Percentiles rank a stretch among this genome's conserved stretches.
Evolutionary conservation across 75 land plant species (phyloP).

Genomic region (Pinus taeda): DNA sequence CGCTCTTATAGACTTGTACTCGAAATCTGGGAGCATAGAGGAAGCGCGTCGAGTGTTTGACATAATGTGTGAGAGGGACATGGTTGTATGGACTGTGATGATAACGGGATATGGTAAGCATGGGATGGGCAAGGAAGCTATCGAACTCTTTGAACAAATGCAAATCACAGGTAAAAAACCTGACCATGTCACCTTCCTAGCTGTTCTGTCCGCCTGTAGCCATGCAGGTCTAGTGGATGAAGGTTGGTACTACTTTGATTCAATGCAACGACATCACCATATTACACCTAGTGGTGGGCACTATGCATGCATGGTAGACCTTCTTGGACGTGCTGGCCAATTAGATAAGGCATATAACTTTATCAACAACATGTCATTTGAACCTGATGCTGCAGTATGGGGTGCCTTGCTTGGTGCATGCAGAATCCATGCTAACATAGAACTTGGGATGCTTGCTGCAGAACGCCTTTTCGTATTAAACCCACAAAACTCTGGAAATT

Average conservation of each 20-base stretch:
- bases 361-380: slow-evolving; percentile 16
- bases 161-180: not conserved
- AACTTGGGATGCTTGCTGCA: slow-evolving; percentile 6
- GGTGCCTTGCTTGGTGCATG: slow-evolving; percentile 19
- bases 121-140: slow-evolving; percentile 10
- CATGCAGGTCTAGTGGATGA: slow-evolving; percentile 23
- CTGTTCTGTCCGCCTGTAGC: slow-evolving; percentile 21
- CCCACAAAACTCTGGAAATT: slow-evolving; percentile 48
- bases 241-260: slow-evolving; percentile 6
- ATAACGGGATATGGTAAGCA: slow-evolving; percentile 18
- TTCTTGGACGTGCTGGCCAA: slow-evolving; percentile 17
- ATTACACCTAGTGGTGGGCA: slow-evolving; percentile 16
- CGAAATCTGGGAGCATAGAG: slow-evolving; percentile 18
- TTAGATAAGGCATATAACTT: slow-evolving; percentile 13
- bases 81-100: slow-evolving; percentile 21
- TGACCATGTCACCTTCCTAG: slow-evolving; percentile 11
- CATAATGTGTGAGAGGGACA: slow-evolving; percentile 6
- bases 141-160: slow-evolving; percentile 17
- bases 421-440: slow-evolving; percentile 9
- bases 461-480: not conserved
- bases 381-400: slow-evolving; percentile 12
- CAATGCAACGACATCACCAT: slow-evolving; percentile 1
- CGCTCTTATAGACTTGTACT: slow-evolving; percentile 22
- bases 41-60: not conserved
- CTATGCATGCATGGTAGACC: slow-evolving; percentile 23